phyloP scores from a whole-genome alignment of 139 green algal genomes.

The Ettlia oleoabundans region DNA sequence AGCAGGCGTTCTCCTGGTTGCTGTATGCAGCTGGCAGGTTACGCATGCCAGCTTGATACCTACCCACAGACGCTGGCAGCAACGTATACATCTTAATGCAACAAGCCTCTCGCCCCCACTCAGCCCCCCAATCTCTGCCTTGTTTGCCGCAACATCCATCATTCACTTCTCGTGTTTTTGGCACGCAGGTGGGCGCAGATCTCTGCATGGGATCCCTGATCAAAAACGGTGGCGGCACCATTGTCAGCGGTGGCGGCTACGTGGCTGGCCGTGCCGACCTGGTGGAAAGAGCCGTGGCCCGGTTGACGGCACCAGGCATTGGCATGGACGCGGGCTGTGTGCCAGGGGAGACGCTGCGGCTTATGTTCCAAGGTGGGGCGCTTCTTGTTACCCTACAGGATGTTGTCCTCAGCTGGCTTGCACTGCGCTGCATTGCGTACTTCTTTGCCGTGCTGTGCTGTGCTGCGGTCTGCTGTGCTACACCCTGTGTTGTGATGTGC shows the following conservation, averaged over 20 bases:
- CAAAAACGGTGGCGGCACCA: slow-evolving; percentile 94
- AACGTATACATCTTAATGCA: too few species aligned
- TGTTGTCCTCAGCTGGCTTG: too few species aligned
- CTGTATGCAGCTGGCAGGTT: too few species aligned
- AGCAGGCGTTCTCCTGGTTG: neutral
- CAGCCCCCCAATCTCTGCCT: too few species aligned
- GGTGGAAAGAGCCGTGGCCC: slow-evolving; percentile 74
- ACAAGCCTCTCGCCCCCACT: too few species aligned
- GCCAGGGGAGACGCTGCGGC: slow-evolving; percentile 70
- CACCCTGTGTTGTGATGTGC: too few species aligned
- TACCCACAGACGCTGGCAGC: too few species aligned
- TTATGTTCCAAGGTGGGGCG: slow-evolving; percentile 79
- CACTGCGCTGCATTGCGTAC: neutral
- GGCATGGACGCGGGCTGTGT: slow-evolving; percentile 85
- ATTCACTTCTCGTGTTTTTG: neutral
- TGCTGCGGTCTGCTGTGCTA: too few species aligned
- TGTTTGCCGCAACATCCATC: neutral
- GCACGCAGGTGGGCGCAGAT: slow-evolving; percentile 83
- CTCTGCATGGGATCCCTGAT: slow-evolving; percentile 94
- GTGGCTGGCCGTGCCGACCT: slow-evolving; percentile 84
- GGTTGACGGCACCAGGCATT: slow-evolving; percentile 89
- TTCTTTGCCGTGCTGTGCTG: neutral
- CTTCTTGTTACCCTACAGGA: too few species aligned
- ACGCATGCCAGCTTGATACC: too few species aligned
- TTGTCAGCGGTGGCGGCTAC: slow-evolving; percentile 91